Percentiles rank a stretch among this genome's conserved stretches.
Evolutionary conservation across 2,329 filamentous ascomycete genomes (phyloP).

Genomic region (Aspergillus tubingensis): DNA sequence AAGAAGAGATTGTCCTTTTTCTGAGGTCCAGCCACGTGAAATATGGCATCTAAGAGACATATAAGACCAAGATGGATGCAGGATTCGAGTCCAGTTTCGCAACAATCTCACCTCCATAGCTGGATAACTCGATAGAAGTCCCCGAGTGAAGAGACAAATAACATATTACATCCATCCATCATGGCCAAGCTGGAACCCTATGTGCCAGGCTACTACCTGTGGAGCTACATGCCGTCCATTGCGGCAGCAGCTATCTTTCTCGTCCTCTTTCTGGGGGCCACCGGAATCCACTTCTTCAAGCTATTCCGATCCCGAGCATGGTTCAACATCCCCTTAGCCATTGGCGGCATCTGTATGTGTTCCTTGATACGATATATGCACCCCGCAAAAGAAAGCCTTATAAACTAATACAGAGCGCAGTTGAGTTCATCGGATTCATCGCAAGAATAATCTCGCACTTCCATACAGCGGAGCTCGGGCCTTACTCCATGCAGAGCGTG

Average conservation of each 20-base stretch:
- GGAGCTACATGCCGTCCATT: slow-evolving; percentile 32
- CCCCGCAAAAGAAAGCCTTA: neutral
- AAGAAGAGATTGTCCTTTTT: neutral
- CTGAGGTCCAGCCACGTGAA: neutral
- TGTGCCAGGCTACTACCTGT: slow-evolving; percentile 24
- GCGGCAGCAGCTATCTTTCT: slow-evolving; percentile 27
- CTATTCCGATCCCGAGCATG: slow-evolving; percentile 28
- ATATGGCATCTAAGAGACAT: neutral
- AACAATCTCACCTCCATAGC: neutral
- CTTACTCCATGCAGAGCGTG: slow-evolving; percentile 47
- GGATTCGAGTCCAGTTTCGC: neutral
- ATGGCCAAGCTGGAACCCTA: slow-evolving; percentile 25
- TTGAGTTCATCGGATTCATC: slow-evolving; percentile 38
- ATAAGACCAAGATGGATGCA: neutral
- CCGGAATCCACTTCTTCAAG: slow-evolving; percentile 30
- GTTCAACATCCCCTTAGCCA: slow-evolving; percentile 36
- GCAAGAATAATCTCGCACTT: slow-evolving; percentile 25
- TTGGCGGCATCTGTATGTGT: slow-evolving; percentile 40
- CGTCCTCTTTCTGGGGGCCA: slow-evolving; percentile 31
- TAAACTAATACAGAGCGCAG: slow-evolving; percentile 20
- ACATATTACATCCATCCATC: neutral
- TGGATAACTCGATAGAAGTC: neutral
- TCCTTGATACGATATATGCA: neutral
- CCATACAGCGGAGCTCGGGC: slow-evolving; percentile 20
- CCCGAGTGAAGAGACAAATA: no score